Conservation (phyloP, 805 yeast genomes). For the Phaffomyces thermotolerans region DNA sequence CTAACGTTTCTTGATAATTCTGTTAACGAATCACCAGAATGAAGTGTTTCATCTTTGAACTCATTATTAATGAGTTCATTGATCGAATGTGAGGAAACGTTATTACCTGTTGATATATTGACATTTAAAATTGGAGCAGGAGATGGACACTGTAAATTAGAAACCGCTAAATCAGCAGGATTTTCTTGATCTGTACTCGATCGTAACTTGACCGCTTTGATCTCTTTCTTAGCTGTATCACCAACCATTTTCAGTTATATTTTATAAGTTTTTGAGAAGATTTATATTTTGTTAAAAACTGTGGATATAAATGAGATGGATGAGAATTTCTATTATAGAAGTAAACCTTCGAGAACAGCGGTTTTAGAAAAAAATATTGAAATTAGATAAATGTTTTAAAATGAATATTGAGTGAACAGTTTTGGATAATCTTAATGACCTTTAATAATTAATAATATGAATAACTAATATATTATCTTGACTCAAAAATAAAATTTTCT, state of each 20-base stretch:
- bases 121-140: conserved; percentile 61
- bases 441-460: no score
- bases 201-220: conserved; percentile 2
- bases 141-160: conserved; percentile 57
- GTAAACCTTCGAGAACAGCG: no score
- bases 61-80: conserved; percentile 19
- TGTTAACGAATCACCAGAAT: background rate
- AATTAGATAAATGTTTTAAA: no score
- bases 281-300: no score
- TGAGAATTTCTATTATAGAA: no score
- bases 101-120: conserved; percentile 19
- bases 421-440: no score
- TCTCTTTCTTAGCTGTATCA: background rate
- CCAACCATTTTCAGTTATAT: background rate
- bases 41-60: conserved; percentile 5
- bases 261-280: no score
- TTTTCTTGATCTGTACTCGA: conserved; percentile 17
- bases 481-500: no score
- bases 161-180: conserved; percentile 50
- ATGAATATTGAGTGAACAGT: no score
- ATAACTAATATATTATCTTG: no score
- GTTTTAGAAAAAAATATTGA: no score
- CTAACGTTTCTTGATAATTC: background rate
- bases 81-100: conserved; percentile 20
- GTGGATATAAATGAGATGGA: no score